Conservation (phyloP, 331 rosid species). For the Quercus phellos region DNA sequence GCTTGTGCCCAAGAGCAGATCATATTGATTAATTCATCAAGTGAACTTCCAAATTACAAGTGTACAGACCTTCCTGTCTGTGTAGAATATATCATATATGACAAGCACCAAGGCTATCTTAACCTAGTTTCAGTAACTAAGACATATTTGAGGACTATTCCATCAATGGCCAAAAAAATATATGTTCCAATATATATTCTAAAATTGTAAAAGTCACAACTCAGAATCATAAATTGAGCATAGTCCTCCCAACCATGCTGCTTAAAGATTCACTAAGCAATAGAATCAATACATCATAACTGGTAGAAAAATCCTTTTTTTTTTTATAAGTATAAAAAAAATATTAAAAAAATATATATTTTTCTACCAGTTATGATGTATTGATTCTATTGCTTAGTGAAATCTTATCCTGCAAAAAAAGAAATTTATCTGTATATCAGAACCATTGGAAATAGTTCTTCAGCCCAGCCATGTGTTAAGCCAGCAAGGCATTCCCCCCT, state of each 20-base stretch:
- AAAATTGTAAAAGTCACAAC: neutral
- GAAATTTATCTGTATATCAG: neutral
- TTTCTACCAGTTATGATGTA: too few relatives aligned
- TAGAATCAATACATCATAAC: neutral
- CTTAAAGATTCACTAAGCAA: neutral
- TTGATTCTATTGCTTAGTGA: too few relatives aligned
- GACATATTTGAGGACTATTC: neutral
- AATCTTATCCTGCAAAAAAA: neutral
- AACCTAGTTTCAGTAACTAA: neutral
- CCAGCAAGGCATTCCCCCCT: neutral
- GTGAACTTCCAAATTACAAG: neutral
- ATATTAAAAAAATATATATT: too few relatives aligned
- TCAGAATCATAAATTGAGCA: neutral
- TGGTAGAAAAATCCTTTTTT: neutral
- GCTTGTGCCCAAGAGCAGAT: neutral
- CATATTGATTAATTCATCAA: neutral
- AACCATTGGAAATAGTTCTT: neutral
- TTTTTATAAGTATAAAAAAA: too few relatives aligned
- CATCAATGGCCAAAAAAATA: neutral
- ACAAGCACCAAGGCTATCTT: neutral
- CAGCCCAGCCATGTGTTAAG: neutral
- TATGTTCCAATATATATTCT: neutral
- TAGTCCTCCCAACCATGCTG: neutral
- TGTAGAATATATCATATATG: neutral
- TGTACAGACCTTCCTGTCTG: neutral